Conservation (phyloP, 2,329 filamentous ascomycete species). For the Magnaporthales sp. region DNA sequence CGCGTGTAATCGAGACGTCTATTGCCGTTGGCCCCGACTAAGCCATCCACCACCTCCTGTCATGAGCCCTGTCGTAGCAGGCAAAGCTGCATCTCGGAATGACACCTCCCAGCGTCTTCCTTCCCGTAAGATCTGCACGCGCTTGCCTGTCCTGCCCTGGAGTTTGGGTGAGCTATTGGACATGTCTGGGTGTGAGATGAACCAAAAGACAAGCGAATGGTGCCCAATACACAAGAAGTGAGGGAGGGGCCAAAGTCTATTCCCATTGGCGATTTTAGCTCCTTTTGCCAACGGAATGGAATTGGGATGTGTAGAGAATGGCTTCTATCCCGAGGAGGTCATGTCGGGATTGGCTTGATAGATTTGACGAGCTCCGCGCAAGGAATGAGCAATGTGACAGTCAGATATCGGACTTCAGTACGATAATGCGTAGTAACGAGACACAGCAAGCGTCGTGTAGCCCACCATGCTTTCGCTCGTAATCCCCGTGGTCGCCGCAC, state of each 20-base stretch:
- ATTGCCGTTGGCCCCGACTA: neutral
- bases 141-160: neutral
- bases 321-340: neutral
- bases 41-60: neutral
- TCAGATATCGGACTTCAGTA: neutral
- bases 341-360: neutral
- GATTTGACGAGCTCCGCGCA: neutral
- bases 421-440: neutral
- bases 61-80: neutral
- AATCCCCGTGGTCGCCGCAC: neutral
- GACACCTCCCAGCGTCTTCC: neutral
- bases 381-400: neutral
- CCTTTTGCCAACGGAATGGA: neutral
- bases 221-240: neutral
- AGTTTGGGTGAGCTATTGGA: neutral
- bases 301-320: neutral
- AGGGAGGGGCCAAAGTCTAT: neutral
- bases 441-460: neutral
- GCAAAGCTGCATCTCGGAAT: neutral
- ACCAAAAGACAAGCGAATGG: neutral
- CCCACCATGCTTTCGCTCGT: neutral
- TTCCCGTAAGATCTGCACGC: neutral
- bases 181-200: neutral
- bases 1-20: neutral
- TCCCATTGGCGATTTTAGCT: neutral